phyloP scores from a whole-genome alignment of 805 yeast species.

The Spathaspora sp. region DNA sequence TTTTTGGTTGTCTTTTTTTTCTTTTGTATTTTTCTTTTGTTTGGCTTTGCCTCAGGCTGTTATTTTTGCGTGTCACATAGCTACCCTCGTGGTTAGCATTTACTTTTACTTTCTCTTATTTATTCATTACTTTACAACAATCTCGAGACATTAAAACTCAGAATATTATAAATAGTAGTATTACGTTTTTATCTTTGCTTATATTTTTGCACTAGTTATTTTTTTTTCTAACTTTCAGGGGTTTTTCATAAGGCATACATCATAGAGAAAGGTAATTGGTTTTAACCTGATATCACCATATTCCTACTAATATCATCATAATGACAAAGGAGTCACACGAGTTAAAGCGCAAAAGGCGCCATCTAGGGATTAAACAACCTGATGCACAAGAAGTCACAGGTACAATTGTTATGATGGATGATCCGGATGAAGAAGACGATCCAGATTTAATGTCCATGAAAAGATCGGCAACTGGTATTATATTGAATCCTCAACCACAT shows the following conservation, averaged over 20 bases:
- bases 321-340: not conserved
- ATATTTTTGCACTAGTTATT: not conserved
- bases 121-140: not conserved
- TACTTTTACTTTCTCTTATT: not conserved
- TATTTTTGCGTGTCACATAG: not conserved
- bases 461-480: conserved; percentile 44
- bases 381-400: conserved; percentile 42
- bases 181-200: not conserved
- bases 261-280: not conserved
- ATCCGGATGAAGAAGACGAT: conserved; percentile 13
- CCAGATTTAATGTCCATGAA: conserved; percentile 29
- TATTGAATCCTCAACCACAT: conserved; percentile 60
- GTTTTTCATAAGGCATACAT: not conserved
- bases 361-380: conserved; percentile 42
- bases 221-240: not conserved
- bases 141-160: not conserved
- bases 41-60: not conserved
- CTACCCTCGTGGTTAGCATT: not conserved
- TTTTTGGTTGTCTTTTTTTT: not conserved
- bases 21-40: not conserved
- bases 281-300: not conserved
- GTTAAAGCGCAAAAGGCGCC: not conserved
- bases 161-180: not conserved
- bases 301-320: not conserved
- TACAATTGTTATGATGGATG: conserved; percentile 41